These are phyloP conservation scores for Ploettnerulaceae sp. DNA, from an alignment of 2,329 filamentous ascomycete genomes.

Conservation along the genomic window DNA sequence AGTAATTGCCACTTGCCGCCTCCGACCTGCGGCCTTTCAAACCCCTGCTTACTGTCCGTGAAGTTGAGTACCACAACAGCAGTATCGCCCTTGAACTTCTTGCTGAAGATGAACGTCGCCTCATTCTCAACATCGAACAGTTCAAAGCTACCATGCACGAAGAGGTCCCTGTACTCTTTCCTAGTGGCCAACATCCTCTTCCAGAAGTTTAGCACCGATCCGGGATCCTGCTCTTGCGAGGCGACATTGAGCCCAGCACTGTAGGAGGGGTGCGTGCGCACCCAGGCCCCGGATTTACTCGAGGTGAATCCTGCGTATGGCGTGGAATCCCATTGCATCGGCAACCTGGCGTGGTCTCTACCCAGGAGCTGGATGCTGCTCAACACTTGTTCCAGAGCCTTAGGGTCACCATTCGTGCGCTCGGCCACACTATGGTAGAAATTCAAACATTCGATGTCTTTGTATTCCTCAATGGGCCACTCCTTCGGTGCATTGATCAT, in stretches of 20 bases:
- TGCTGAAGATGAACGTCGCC: constrained; percentile 42
- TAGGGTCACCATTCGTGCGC: constrained; percentile 30
- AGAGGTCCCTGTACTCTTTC: constrained; percentile 50
- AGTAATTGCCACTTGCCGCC: constrained; percentile 29
- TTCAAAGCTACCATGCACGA: constrained; percentile 57
- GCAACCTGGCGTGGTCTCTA: constrained; percentile 62
- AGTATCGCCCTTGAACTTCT: constrained; percentile 32
- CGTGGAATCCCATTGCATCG: constrained; percentile 59
- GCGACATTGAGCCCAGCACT: constrained; percentile 51
- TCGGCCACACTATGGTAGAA: constrained; percentile 44
- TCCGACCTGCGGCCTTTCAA: constrained; percentile 18
- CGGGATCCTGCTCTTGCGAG: constrained; percentile 38
- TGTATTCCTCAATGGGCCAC: constrained; percentile 47
- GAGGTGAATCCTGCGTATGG: constrained; percentile 58
- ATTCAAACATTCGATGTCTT: constrained; percentile 46
- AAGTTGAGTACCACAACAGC: constrained; percentile 45
- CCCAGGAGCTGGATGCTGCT: constrained; percentile 40
- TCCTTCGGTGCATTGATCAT: constrained; percentile 52
- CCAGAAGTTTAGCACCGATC: constrained; percentile 30
- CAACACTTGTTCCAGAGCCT: constrained; percentile 43
- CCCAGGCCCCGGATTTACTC: constrained; percentile 50
- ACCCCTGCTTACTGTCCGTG: constrained; percentile 35
- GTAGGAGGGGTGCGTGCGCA: constrained; percentile 52
- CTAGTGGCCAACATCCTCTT: constrained; percentile 28
- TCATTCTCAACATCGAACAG: constrained; percentile 45